Percentiles rank a stretch among this genome's conserved stretches.
Evolutionary conservation across 331 rosid genomes (phyloP).

Genomic region (Cydonia oblonga): DNA sequence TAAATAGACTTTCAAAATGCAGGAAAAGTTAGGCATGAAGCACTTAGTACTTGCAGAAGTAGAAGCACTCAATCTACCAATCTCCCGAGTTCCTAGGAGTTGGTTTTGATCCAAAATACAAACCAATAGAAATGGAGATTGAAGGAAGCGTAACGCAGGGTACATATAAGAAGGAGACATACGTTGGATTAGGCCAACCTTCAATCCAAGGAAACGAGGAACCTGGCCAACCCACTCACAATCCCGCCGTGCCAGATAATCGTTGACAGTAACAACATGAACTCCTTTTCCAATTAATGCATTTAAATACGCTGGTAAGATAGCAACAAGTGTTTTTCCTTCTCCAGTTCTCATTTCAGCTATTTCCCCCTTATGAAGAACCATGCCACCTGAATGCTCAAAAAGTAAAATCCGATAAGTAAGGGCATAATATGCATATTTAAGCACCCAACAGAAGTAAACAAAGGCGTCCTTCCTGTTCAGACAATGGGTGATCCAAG

Average conservation of each 20-base stretch:
- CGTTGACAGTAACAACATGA: constrained; percentile 90
- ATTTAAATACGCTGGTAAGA: constrained; percentile 91
- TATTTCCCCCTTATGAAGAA: constrained; percentile 94
- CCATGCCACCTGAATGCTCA: constrained; percentile 70
- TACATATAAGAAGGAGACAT: constrained; percentile 38
- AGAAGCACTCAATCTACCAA: not conserved
- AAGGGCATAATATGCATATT: not conserved
- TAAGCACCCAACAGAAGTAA: not conserved
- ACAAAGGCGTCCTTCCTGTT: not conserved
- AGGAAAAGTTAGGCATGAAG: not conserved
- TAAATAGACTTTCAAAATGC: not conserved
- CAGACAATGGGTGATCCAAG: not conserved
- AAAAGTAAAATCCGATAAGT: not conserved
- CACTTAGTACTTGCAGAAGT: not conserved
- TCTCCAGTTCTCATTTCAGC: constrained; percentile 99
- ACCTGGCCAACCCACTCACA: constrained; percentile 99
- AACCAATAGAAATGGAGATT: not conserved
- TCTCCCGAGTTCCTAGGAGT: constrained; percentile 6
- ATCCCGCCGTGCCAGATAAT: constrained; percentile 88
- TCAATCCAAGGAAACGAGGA: constrained; percentile 95
- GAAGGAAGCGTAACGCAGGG: not conserved
- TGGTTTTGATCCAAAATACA: not conserved
- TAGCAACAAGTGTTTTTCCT: constrained; percentile 92
- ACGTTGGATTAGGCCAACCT: constrained; percentile 99
- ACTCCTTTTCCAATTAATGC: constrained; percentile 87